phyloP scores from a whole-genome alignment of 2,329 filamentous ascomycete genomes.

The Xenoacremonium recifei region DNA sequence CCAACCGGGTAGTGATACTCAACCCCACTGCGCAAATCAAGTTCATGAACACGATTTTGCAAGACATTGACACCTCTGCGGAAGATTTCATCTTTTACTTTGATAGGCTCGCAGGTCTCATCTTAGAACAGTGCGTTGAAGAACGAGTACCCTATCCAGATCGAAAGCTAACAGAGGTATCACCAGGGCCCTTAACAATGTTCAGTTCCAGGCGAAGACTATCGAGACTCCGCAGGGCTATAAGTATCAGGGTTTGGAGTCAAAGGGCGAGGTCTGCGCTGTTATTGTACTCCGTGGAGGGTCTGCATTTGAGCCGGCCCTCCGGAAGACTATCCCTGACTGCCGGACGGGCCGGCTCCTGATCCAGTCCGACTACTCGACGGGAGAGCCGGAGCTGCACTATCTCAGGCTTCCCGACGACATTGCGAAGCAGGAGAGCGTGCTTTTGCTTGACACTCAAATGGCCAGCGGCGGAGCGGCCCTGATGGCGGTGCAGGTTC shows the following conservation, averaged over 20 bases:
- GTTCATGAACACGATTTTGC: constrained; percentile 88
- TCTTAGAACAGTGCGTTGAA: constrained; percentile 70
- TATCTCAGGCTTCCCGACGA: constrained; percentile 78
- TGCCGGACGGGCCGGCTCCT: constrained; percentile 85
- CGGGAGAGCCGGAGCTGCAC: constrained; percentile 89
- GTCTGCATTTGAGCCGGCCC: constrained; percentile 80
- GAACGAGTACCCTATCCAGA: neutral
- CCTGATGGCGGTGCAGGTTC: constrained; percentile 93
- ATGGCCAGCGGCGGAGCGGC: constrained; percentile 86
- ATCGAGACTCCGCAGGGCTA: constrained; percentile 71
- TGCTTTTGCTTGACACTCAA: constrained; percentile 87
- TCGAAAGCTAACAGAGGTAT: too few relatives aligned
- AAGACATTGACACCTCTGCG: constrained; percentile 72
- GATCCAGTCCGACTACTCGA: constrained; percentile 83
- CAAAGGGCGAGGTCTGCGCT: constrained; percentile 75
- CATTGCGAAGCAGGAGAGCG: constrained; percentile 72
- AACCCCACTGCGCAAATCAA: constrained; percentile 75
- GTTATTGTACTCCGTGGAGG: constrained; percentile 88
- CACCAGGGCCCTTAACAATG: constrained; percentile 73
- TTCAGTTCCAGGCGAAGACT: constrained; percentile 62
- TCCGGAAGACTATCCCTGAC: constrained; percentile 89
- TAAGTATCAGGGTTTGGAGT: constrained; percentile 68
- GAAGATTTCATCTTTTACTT: constrained; percentile 99
- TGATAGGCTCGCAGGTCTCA: constrained; percentile 78
- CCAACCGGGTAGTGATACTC: constrained; percentile 71